phyloP scores from a whole-genome alignment of 768 basidiomycete species.

The Hirschioporus abietinus region DNA sequence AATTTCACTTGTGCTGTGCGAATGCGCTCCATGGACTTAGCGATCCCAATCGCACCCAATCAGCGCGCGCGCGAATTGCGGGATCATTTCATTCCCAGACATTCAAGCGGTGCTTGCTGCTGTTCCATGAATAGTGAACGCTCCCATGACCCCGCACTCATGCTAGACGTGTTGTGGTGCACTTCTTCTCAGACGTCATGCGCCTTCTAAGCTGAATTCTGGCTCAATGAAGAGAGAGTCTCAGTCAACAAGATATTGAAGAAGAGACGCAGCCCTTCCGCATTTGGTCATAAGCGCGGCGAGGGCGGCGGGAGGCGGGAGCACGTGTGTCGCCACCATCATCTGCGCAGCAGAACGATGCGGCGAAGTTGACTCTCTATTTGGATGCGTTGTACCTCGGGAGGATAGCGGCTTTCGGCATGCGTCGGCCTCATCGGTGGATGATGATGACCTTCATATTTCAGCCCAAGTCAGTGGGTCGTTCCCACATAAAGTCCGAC shows the following conservation, averaged over 20 bases:
- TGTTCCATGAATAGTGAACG: background rate
- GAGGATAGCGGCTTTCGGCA: background rate
- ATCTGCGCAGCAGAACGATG: background rate
- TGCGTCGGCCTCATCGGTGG: background rate
- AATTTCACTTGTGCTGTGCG: background rate
- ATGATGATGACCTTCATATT: background rate
- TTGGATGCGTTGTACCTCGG: background rate
- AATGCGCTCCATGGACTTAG: background rate
- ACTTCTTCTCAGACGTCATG: background rate
- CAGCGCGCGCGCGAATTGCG: background rate
- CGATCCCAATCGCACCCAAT: background rate
- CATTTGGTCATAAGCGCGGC: background rate
- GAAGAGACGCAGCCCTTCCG: background rate
- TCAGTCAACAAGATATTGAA: background rate
- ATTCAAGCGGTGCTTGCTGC: background rate
- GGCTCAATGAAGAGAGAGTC: background rate
- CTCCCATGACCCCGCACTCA: background rate
- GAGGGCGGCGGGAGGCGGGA: background rate
- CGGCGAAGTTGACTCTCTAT: background rate
- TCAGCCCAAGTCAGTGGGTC: background rate
- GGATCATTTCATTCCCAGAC: background rate
- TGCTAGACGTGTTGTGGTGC: background rate
- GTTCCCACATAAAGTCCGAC: background rate
- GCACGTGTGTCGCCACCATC: background rate
- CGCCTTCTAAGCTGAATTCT: background rate